Evolutionary conservation across 169 alveolate species (phyloP), one percentile per base, ranked within the genome.

Genomic region (Plasmodium malariae): DNA sequence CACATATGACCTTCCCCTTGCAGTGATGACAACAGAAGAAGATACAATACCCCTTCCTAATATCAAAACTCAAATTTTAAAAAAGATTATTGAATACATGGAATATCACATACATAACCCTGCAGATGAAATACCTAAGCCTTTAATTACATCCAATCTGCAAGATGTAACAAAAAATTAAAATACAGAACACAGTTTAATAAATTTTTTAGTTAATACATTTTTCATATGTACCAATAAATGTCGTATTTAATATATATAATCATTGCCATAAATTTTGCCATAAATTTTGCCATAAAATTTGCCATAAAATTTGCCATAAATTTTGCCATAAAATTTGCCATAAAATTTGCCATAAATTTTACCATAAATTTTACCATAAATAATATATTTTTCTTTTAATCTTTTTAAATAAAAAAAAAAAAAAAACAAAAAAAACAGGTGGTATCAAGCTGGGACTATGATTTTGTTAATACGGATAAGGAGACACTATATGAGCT

Each of bases 101-200:
- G 95, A 93, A 37, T 95, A 97, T 88, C 97, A 97, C 86, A 95
- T 92, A 28, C 96, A 97, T 80, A 95, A 95, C 92, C 97, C 97
- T 9, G 98, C 99, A 24, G 96, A 95, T 7, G 98, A 96, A 89
- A 97, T 98, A 43, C 99, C 98, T 69, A 96, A 96, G 72, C 99
- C 99, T 7, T 94, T 98, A 26, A 96, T 94, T 76, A 93, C 98
- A 36, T 88, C 93, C 17, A 94, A 95, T 76, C 92, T 98, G 43
- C 91, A 94, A 24, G 97, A 95, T 67, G 96, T 96, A 76, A 51
- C 70, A 34, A 24, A 0, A 24, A 17, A 24, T 4, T 24, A 32
- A 37, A 19, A 59, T 21, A n/a, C n/a, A n/a, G n/a, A n/a, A n/a
- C n/a, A n/a, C n/a, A n/a, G n/a, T n/a, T n/a, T n/a, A n/a, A n/a